These are phyloP conservation scores for Capsella bursapastoris DNA, from an alignment of 345 rosid species.

Conservation along the genomic window DNA sequence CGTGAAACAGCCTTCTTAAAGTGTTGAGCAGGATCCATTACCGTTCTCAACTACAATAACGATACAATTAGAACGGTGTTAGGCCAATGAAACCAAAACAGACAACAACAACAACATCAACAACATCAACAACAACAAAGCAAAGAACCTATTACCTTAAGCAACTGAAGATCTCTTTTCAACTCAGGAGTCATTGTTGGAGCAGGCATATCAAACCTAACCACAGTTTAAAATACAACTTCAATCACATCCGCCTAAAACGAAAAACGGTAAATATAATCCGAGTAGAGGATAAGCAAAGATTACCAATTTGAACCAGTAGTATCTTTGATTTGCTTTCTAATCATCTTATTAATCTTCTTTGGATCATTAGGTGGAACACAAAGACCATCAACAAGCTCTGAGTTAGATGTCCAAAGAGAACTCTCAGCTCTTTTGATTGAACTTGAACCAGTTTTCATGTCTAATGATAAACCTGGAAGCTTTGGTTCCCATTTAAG, in stretches of 20 bases:
- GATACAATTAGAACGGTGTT: conserved; percentile 6
- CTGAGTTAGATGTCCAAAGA: conserved; percentile 66
- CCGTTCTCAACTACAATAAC: conserved; percentile 68
- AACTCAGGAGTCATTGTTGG: conserved; percentile 81
- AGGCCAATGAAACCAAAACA: conserved; percentile 11
- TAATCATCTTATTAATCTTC: conserved; percentile 67
- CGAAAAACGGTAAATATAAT: conserved; percentile 5
- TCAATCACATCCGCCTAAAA: neutral
- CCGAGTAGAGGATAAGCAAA: neutral
- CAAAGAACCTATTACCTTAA: conserved; percentile 59
- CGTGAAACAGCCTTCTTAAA: conserved; percentile 73
- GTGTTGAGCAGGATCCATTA: conserved; percentile 81
- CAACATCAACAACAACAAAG: neutral
- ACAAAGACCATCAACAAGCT: conserved; percentile 84
- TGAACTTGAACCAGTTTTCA: conserved; percentile 11
- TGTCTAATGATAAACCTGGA: conserved; percentile 43
- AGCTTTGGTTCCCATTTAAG: conserved; percentile 88
- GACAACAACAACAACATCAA: neutral
- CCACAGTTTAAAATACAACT: conserved; percentile 16
- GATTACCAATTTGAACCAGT: conserved; percentile 70
- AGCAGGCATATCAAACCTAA: conserved; percentile 97
- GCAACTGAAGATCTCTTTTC: conserved; percentile 85
- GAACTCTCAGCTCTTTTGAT: conserved; percentile 35
- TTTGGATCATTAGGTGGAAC: conserved; percentile 75
- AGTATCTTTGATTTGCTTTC: conserved; percentile 74